Conservation (phyloP, 306 rosid genomes). For the Cicer cuneatum region DNA sequence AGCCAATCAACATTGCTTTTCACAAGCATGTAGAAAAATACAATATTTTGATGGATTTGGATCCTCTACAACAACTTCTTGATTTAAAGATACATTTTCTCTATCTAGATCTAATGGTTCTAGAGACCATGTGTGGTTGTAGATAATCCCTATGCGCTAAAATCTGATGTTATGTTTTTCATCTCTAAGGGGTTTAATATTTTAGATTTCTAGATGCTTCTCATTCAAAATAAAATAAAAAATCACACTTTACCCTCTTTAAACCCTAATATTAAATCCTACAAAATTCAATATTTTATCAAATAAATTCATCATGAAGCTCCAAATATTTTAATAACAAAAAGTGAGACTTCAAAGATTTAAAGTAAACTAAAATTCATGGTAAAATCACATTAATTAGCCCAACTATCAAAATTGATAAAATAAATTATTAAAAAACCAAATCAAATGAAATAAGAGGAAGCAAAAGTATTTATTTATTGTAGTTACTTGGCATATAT, state of each 20-base stretch:
- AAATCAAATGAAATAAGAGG: too few species aligned
- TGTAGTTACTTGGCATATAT: conserved; percentile 73
- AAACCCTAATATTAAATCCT: background rate
- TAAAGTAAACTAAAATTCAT: background rate
- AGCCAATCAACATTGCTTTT: background rate
- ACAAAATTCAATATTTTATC: background rate
- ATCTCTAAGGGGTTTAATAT: background rate
- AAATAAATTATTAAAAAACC: background rate
- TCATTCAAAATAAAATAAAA: background rate
- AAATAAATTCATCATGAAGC: background rate
- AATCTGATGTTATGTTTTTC: background rate
- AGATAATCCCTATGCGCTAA: background rate
- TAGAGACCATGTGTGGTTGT: too few species aligned
- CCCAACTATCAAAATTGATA: background rate
- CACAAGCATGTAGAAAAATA: background rate
- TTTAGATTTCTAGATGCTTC: conserved; percentile 6
- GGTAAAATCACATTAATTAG: background rate
- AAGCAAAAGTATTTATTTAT: too few species aligned
- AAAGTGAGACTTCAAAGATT: conserved; percentile 11
- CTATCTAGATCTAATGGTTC: too few species aligned
- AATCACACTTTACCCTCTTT: background rate
- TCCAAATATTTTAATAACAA: background rate
- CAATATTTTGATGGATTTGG: too few species aligned
- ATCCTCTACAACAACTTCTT: background rate
- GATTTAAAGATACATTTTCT: background rate